Conservation (phyloP, 805 yeast species). For the Diddensiella transvaalensis region DNA sequence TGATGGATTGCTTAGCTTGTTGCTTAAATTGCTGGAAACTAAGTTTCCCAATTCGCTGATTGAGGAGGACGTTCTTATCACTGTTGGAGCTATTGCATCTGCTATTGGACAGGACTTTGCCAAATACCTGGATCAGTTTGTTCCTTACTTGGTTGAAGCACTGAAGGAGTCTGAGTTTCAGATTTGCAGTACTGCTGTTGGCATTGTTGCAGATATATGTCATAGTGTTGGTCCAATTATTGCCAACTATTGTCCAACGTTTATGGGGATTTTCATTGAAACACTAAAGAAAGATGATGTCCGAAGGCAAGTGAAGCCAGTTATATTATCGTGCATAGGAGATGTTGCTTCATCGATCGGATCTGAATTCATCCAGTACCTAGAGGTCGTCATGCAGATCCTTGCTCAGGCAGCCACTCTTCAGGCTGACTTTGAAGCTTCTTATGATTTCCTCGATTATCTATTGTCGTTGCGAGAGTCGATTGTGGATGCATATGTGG, state of each 20-base stretch:
- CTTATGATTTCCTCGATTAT: conserved; percentile 76
- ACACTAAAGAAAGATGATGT: conserved; percentile 64
- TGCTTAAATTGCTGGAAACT: conserved; percentile 66
- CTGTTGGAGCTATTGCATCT: conserved; percentile 84
- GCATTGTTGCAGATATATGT: conserved; percentile 89
- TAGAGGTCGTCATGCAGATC: conserved; percentile 74
- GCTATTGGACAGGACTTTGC: conserved; percentile 69
- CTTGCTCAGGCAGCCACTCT: conserved; percentile 39
- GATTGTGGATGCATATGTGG: conserved; percentile 93
- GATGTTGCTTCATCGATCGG: conserved; percentile 92
- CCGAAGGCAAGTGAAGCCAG: conserved; percentile 79
- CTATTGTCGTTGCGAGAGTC: conserved; percentile 71
- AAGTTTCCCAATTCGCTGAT: conserved; percentile 66
- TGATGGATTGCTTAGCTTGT: conserved; percentile 80
- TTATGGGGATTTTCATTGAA: conserved; percentile 79
- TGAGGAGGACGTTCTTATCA: conserved; percentile 93
- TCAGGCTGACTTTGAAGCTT: conserved; percentile 42
- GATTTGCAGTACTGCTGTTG: conserved; percentile 85
- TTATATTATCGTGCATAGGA: conserved; percentile 89
- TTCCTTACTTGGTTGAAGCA: conserved; percentile 79
- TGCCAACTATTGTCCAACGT: conserved; percentile 68
- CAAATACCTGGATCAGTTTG: conserved; percentile 73
- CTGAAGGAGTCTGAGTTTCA: conserved; percentile 79
- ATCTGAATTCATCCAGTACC: conserved; percentile 65
- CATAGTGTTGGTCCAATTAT: conserved; percentile 78